Evolutionary conservation across 2,329 filamentous ascomycete species (phyloP).

Genomic region (Neofusicoccum cordaticola): DNA sequence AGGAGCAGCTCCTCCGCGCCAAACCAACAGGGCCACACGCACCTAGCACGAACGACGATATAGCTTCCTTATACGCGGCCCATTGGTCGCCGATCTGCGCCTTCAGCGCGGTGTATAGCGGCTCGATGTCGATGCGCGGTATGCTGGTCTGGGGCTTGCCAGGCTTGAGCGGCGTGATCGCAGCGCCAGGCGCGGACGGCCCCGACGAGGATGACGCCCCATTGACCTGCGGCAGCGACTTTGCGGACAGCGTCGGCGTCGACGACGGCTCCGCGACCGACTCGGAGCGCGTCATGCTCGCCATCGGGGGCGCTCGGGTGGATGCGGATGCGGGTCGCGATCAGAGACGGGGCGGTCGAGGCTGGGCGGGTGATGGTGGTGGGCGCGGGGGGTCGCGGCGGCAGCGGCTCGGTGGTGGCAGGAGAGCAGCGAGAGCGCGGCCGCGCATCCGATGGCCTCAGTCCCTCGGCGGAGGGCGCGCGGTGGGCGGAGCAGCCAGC

Average conservation of each 20-base stretch:
- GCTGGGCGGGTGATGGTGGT: conserved; percentile 22
- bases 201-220: neutral
- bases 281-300: conserved; percentile 37
- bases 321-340: neutral
- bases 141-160: conserved; percentile 49
- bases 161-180: conserved; percentile 13
- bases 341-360: conserved; percentile 1
- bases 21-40: conserved; percentile 20
- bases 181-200: conserved; percentile 18
- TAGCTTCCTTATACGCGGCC: conserved; percentile 58
- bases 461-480: conserved; percentile 16
- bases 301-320: conserved; percentile 28
- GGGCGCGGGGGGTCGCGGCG: conserved; percentile 18
- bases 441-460: conserved; percentile 11
- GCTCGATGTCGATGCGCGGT: conserved; percentile 62
- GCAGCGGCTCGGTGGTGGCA: conserved; percentile 25
- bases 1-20: neutral
- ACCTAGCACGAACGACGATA: conserved; percentile 59
- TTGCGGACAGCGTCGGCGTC: conserved; percentile 32
- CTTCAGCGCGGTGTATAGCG: conserved; percentile 61
- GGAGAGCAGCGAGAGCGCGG: conserved; percentile 17
- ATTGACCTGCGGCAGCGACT: conserved; percentile 28
- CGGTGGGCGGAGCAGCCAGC: conserved; percentile 6
- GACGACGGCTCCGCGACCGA: conserved; percentile 34
- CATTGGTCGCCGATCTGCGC: conserved; percentile 56